These are phyloP conservation scores for Podospora fimiseda DNA, from an alignment of 495 filamentous ascomycete genomes.

Conservation along the genomic window DNA sequence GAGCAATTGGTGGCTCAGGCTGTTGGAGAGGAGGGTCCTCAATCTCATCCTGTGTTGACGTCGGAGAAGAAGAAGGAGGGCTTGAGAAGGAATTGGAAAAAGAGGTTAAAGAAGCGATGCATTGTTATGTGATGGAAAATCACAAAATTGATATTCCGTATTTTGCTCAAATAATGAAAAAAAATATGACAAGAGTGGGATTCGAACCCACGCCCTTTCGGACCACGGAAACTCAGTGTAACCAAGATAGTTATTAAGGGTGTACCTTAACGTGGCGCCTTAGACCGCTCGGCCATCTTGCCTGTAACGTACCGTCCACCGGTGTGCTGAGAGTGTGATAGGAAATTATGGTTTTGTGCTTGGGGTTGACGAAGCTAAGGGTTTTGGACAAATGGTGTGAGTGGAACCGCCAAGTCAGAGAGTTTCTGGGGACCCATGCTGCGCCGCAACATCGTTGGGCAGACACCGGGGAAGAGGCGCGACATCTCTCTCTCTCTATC, in stretches of 20 bases:
- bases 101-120: no score
- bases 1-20: no score
- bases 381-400: not conserved
- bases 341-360: not conserved
- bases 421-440: not conserved
- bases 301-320: no score
- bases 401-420: not conserved
- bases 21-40: no score
- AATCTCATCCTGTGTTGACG: no score
- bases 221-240: conserved; percentile 26
- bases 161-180: no score
- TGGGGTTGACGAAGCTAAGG: not conserved
- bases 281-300: conserved; percentile 6
- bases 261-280: conserved; percentile 3
- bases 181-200: conserved; percentile 29
- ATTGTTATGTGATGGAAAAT: no score
- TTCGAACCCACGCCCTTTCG: conserved; percentile 36
- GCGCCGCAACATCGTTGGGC: not conserved
- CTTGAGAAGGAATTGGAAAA: no score
- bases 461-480: no score
- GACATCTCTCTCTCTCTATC: not conserved
- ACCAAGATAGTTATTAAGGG: conserved; percentile 1
- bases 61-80: no score
- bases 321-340: not conserved
- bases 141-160: no score